Base-by-base conservation (phyloP, 108 stramenopile species). In the Skeletonema tropicum region DNA sequence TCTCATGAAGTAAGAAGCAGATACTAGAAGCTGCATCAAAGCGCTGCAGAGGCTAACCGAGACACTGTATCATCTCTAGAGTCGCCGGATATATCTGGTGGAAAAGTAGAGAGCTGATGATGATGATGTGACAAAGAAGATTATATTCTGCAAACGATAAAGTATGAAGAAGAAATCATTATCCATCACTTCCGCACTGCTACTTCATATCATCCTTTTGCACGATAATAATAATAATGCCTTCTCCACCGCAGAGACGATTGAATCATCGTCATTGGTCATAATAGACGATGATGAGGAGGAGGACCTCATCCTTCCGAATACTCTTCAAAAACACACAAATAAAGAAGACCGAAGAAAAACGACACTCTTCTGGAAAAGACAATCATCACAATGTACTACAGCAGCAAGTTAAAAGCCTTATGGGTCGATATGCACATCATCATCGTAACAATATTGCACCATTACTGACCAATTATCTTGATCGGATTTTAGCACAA, bases 271-370 rank as follows among this genome's bases (percentile, higher is more conserved):
- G 7, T 23, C 10, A 17, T 2, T 7, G 7, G 52, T 23, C 52
- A 55, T 10, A n/a, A 25, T 55, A 5, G 52, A 55, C 5, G 76
- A 64, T 25, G 46, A 7, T 46, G 39, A 66, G 3, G n/a, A 61
- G 0, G 26, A 29, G 26, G 26, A 2, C 26, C 26, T 29, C n/a
- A n/a, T n/a, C 26, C 26, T 29, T 29, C 26, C 26, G 26, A 10
- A 61, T 23, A 58, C 12, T 13, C 7, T 35, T 6, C 60, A 17
- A 0, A 31, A 3, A 61, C 3, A 66, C 48, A 9, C 12, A 29
- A 23, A n/a, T n/a, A n/a, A n/a, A n/a, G n/a, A n/a, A n/a, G n/a
- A n/a, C n/a, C n/a, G n/a, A 39, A 32, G 64, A 39, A 41, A 8
- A 12, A 19, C 4, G 7, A 64, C 52, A 55, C 23, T 23, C 1